Base-by-base conservation (phyloP, 2,329 filamentous ascomycete species). In the Plenodomus lindquistii region DNA sequence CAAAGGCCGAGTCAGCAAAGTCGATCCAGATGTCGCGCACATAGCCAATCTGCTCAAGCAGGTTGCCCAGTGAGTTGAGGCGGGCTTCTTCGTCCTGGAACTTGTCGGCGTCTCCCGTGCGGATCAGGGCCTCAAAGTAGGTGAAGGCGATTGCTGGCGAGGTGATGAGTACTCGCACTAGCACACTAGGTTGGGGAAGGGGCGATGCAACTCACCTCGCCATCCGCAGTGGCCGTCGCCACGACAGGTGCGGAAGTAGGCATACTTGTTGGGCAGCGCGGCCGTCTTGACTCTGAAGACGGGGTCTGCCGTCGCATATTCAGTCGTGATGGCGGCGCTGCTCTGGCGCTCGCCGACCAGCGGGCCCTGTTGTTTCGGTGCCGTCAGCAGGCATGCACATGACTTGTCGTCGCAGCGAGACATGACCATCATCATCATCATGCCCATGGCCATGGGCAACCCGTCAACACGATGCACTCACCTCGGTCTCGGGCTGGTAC, bases 151-250 rank as follows among this genome's bases (percentile, higher is more conserved):
- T 88, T 42, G 93, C 94, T 97, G 71, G 29, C 77, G 48, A 76
- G 65, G 48, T 24, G 46, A 37, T 47, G 42, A 46, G 42, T 36
- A 35, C 15, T 11, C 15, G 42, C 40, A 35, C 16, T 2, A 40
- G 31, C n/a, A n/a, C n/a, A n/a, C n/a, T n/a, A n/a, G n/a, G n/a
- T n/a, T n/a, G 37, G 17, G n/a, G 40, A 27, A 34, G 39, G 44
- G 48, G 24, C 37, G 18, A 16, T 4, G 44, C 57, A 56, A 60
- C 86, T 78, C 81, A 97, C 93, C 94, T 87, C 93, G 85, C 93
- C 94, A 97, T 65, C 93, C 94, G 75, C 94, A 97, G 70, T 96
- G 95, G 50, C 94, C 94, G 75, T 97, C 93, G 44, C 94, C 93
- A 73, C 88, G 86, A 70, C 96, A 85, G 10, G 87, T 87, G 46